These are phyloP conservation scores for Nakaseomyces sp. DNA, from an alignment of 1,139 yeast genomes.

Conservation along the genomic window DNA sequence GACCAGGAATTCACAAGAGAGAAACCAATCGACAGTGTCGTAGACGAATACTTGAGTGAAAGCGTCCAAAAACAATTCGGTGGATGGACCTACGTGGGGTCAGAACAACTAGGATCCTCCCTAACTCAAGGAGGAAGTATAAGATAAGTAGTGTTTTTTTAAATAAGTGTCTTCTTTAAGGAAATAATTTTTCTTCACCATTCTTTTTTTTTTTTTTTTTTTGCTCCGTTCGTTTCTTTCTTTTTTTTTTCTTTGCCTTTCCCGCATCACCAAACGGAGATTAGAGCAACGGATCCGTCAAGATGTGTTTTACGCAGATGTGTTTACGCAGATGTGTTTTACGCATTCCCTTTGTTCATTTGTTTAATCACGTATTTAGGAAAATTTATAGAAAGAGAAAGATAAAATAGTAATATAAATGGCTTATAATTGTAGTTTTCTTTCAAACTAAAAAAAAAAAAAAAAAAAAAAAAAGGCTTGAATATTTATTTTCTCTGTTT, in stretches of 20 bases:
- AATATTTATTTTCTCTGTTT: too few relatives aligned
- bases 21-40: slow-evolving; percentile 92
- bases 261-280: not conserved
- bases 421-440: too few relatives aligned
- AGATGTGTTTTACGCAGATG: too few relatives aligned
- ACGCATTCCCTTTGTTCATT: too few relatives aligned
- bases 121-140: slow-evolving; percentile 23
- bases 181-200: not conserved
- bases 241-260: not conserved
- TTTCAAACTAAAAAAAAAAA: too few relatives aligned
- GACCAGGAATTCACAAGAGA: slow-evolving; percentile 89
- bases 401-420: too few relatives aligned
- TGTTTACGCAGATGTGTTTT: too few relatives aligned
- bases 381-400: too few relatives aligned
- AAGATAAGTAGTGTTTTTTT: slow-evolving; percentile 11
- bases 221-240: not conserved
- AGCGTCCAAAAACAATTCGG: slow-evolving; percentile 94
- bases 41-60: slow-evolving; percentile 78
- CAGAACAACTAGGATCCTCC: slow-evolving; percentile 32
- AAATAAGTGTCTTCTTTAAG: not conserved
- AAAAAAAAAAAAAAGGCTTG: too few relatives aligned
- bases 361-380: too few relatives aligned
- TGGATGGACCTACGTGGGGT: slow-evolving; percentile 92
- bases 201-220: not conserved
- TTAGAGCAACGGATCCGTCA: not conserved